phyloP scores from a whole-genome alignment of 2,329 filamentous ascomycete species.

The Aquanectria penicillioides region DNA sequence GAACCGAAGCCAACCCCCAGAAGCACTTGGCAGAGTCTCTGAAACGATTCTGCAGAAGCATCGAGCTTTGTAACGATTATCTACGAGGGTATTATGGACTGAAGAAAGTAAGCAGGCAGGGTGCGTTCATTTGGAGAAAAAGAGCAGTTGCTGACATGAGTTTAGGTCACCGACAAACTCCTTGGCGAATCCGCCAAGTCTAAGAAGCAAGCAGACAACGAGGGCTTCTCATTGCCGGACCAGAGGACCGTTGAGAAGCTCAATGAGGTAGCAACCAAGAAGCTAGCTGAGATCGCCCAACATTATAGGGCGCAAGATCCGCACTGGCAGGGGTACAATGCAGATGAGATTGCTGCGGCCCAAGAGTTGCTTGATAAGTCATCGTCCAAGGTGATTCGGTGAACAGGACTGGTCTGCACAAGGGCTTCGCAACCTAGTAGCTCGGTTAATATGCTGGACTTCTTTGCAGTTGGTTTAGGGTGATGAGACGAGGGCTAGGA shows the following conservation, averaged over 20 bases:
- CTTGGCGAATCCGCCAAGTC: conserved; percentile 55
- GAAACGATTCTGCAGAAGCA: conserved; percentile 86
- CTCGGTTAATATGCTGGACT: conserved; percentile 23
- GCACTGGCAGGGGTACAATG: conserved; percentile 78
- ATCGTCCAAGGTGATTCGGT: conserved; percentile 56
- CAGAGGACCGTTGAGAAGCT: conserved; percentile 71
- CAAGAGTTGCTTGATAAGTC: conserved; percentile 71
- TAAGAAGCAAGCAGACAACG: conserved; percentile 58
- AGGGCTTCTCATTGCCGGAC: conserved; percentile 65
- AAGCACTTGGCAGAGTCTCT: conserved; percentile 76
- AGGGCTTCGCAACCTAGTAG: conserved; percentile 18
- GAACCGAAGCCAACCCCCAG: conserved; percentile 51
- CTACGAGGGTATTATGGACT: conserved; percentile 92
- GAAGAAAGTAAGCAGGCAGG: conserved; percentile 69
- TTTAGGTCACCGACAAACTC: conserved; percentile 61
- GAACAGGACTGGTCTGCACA: conserved; percentile 28
- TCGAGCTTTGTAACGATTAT: conserved; percentile 95
- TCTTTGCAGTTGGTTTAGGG: conserved; percentile 23
- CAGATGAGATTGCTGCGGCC: conserved; percentile 77
- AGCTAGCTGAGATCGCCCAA: conserved; percentile 80
- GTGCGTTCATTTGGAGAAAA: neutral
- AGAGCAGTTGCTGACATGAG: conserved; percentile 11
- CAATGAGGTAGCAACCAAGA: conserved; percentile 77
- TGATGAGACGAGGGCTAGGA: conserved; percentile 23
- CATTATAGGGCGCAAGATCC: conserved; percentile 67